A percentile compares a stretch with the other conserved stretches of the same genome.
phyloP scores from a whole-genome alignment of 768 basidiomycete species.

The Amyloporia xantha region DNA sequence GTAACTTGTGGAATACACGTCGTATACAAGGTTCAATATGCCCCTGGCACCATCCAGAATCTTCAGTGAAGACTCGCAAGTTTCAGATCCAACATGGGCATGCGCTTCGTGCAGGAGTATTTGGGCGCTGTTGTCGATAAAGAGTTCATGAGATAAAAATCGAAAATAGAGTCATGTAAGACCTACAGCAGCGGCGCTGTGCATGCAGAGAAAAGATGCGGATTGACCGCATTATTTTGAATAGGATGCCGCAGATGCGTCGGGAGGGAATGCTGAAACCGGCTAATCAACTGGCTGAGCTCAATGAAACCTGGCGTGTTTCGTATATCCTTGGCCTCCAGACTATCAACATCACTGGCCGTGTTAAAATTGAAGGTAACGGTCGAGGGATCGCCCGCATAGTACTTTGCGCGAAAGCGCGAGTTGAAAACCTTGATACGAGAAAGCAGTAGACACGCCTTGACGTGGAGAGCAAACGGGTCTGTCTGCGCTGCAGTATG shows the following conservation, averaged over 20 bases:
- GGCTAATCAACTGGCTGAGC: constrained; percentile 48
- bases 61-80: constrained; percentile 63
- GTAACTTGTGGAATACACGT: constrained; percentile 62
- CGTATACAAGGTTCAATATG: constrained; percentile 61
- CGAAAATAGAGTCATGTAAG: no score
- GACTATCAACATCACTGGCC: background rate
- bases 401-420: constrained; percentile 56
- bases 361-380: constrained; percentile 13
- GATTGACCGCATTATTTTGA: constrained; percentile 44
- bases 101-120: constrained; percentile 76
- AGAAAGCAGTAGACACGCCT: constrained; percentile 59
- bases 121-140: constrained; percentile 40
- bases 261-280: constrained; percentile 54
- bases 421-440: constrained; percentile 58
- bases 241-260: constrained; percentile 50
- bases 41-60: constrained; percentile 61
- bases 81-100: constrained; percentile 48
- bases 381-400: constrained; percentile 47
- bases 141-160: constrained; percentile 15
- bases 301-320: constrained; percentile 58
- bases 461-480: constrained; percentile 67
- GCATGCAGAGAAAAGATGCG: constrained; percentile 42
- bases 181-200: constrained; percentile 17
- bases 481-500: constrained; percentile 62
- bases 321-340: constrained; percentile 42